A percentile compares a stretch with the other conserved stretches of the same genome.
Conservation (phyloP, 768 basidiomycete species). For the Podaxis carcinomalis region DNA sequence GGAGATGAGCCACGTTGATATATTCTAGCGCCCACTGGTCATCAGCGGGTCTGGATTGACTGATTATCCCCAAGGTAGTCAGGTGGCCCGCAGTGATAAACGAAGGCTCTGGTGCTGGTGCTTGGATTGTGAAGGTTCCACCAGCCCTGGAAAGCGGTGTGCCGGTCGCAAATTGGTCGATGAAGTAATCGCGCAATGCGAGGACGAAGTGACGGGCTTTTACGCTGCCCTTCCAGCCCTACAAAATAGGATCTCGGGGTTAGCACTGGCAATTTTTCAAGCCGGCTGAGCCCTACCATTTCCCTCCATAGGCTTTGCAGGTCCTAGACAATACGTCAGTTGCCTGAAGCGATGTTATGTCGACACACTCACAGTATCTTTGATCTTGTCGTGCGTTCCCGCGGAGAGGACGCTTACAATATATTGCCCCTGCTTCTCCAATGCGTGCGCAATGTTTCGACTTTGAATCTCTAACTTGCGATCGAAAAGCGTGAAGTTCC, state of each 20-base stretch:
- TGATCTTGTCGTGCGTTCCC: constrained; percentile 42
- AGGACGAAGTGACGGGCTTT: constrained; percentile 49
- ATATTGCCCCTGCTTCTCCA: constrained; percentile 12
- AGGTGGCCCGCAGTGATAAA: too few species aligned
- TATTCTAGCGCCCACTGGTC: constrained; percentile 30
- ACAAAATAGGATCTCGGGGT: not conserved
- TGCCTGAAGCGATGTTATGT: not conserved
- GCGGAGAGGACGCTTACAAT: not conserved
- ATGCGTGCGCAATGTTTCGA: constrained; percentile 12
- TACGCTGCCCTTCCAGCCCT: constrained; percentile 51
- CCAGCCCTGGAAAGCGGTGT: not conserved
- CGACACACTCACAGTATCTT: constrained; percentile 28
- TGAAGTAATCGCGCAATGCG: constrained; percentile 35
- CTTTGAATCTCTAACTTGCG: constrained; percentile 43
- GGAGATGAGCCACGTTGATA: constrained; percentile 27
- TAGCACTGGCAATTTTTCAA: not conserved
- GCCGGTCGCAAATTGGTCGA: constrained; percentile 15
- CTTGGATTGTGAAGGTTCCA: not conserved
- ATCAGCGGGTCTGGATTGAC: not conserved
- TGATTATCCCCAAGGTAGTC: constrained; percentile 8
- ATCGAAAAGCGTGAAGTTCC: constrained; percentile 40
- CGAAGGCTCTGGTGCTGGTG: not conserved
- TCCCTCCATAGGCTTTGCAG: constrained; percentile 13
- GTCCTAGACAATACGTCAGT: not conserved
- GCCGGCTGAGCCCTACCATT: not conserved